Base-by-base conservation (phyloP, 768 basidiomycete species). In the Boletellus ananas region DNA sequence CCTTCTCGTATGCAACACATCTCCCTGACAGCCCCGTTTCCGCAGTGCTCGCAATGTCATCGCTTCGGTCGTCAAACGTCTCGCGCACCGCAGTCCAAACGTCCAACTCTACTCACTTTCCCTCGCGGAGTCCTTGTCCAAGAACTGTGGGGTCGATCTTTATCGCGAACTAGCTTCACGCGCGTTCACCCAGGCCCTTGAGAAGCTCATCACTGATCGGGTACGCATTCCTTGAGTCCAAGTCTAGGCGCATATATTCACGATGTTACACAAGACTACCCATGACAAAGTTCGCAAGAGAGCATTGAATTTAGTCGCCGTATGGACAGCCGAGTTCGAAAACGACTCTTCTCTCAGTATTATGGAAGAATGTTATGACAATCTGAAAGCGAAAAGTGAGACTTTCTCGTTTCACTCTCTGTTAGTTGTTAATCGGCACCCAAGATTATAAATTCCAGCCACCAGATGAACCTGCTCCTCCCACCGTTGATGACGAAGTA, bases 41-140 rank as follows among this genome's bases (percentile, higher is more conserved):
- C 33, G 10, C 70, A 97, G 95, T 11, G 92, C 95, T 9, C 87
- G 87, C 47, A 83, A 87, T 58, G 90, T 90, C 49, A 79, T 94
- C 52, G 84, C 85, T 12, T 80, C 95, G 1, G 63, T 96, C 29
- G 77, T 94, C 61, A 97, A 94, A 69, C 90, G 96, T 5, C 77
- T 99, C 2, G 79, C 87, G 10, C 96, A 99, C 70, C 83, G 96
- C 17, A 96, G 90, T 66, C 88, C 96, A 2, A 99, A 95, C 58
- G 96, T 99, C 2, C 96, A 99, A 70, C 79, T 97, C 1, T 97
- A 94, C 62, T 81, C 95, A 6, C 80, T 99, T 5, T 82, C 90
- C 2, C 77, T 98, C 16, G 79, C 86, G 3, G 95, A 97, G 63
- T 81, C 94, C 0, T 77, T 99, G 11, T 84, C 86, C 34, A 95